These are phyloP conservation scores for Scheffersomyces stambukii DNA, from an alignment of 1,139 yeast genomes.

Conservation along the genomic window DNA sequence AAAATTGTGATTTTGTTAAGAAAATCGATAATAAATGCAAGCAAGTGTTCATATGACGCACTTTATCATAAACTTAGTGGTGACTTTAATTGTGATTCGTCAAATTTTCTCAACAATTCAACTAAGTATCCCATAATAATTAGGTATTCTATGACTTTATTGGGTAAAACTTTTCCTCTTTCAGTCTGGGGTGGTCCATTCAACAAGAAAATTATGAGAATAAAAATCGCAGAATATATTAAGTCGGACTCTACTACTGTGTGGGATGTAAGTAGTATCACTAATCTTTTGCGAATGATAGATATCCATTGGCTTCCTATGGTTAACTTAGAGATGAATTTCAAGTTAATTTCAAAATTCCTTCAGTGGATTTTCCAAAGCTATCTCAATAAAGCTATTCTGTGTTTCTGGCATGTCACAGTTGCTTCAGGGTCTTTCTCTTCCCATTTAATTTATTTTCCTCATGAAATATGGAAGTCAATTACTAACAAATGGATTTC, in stretches of 20 bases:
- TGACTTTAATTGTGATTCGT: slow-evolving; percentile 11
- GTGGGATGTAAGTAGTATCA: slow-evolving; percentile 20
- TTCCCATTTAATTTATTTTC: no score
- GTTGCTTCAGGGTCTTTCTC: no score
- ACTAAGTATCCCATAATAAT: slow-evolving; percentile 28
- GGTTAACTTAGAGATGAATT: slow-evolving; percentile 25
- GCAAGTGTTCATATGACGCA: slow-evolving; percentile 17
- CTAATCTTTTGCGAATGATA: slow-evolving; percentile 28
- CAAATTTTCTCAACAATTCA: slow-evolving; percentile 12
- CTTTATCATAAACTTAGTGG: slow-evolving; percentile 7
- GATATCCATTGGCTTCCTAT: slow-evolving; percentile 49
- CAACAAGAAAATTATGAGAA: slow-evolving; percentile 43
- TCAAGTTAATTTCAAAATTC: slow-evolving; percentile 33
- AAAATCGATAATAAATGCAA: slow-evolving; percentile 18
- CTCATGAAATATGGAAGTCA: slow-evolving; percentile 57
- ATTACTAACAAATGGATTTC: slow-evolving; percentile 40
- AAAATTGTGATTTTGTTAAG: no score
- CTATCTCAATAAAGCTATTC: slow-evolving; percentile 46
- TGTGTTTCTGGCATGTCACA: slow-evolving; percentile 64
- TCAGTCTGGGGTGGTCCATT: slow-evolving; percentile 50
- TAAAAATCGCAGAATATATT: slow-evolving; percentile 36
- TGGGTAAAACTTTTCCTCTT: slow-evolving; percentile 50
- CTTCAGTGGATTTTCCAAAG: slow-evolving; percentile 55
- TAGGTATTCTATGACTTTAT: slow-evolving; percentile 33
- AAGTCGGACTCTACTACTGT: slow-evolving; percentile 28